Percentiles rank a stretch among this genome's conserved stretches.
Conservation (phyloP, 495 filamentous ascomycete species). For the Daldinia loculata region DNA sequence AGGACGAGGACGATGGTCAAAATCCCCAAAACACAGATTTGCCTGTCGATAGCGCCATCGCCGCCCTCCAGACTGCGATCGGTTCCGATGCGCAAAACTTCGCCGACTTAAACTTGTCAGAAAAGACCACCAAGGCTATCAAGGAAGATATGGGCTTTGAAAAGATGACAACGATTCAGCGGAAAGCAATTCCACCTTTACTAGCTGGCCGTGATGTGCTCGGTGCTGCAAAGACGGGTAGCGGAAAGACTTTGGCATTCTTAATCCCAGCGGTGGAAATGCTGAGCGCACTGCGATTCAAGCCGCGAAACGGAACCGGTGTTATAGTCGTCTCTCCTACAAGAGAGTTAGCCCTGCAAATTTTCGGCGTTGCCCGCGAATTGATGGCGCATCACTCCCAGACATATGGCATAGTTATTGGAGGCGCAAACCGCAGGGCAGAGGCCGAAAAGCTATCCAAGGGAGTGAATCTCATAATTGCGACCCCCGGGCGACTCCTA, state of each 20-base stretch:
- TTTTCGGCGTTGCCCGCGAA: conserved; percentile 93
- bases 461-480: conserved; percentile 92
- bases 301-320: conserved; percentile 79
- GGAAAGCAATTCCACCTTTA: conserved; percentile 83
- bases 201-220: conserved; percentile 91
- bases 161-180: conserved; percentile 96
- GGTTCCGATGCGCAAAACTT: conserved; percentile 62
- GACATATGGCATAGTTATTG: conserved; percentile 95
- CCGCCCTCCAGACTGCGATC: conserved; percentile 44
- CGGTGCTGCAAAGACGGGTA: conserved; percentile 96
- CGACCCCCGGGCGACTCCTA: conserved; percentile 89
- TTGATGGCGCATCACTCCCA: conserved; percentile 82
- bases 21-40: conserved; percentile 35
- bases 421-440: conserved; percentile 88
- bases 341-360: conserved; percentile 92
- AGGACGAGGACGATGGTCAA: conserved; percentile 40
- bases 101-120: conserved; percentile 82
- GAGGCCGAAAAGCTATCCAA: conserved; percentile 95
- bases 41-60: conserved; percentile 26
- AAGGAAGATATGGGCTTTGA: conserved; percentile 85
- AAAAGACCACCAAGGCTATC: conserved; percentile 88
- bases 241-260: conserved; percentile 95
- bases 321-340: conserved; percentile 88
- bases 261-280: conserved; percentile 95
- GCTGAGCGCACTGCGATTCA: conserved; percentile 88